A percentile compares a stretch with the other conserved stretches of the same genome.
Evolutionary conservation across 176 grass and related monocot species (phyloP).

Genomic region (Oryza longistaminata): DNA sequence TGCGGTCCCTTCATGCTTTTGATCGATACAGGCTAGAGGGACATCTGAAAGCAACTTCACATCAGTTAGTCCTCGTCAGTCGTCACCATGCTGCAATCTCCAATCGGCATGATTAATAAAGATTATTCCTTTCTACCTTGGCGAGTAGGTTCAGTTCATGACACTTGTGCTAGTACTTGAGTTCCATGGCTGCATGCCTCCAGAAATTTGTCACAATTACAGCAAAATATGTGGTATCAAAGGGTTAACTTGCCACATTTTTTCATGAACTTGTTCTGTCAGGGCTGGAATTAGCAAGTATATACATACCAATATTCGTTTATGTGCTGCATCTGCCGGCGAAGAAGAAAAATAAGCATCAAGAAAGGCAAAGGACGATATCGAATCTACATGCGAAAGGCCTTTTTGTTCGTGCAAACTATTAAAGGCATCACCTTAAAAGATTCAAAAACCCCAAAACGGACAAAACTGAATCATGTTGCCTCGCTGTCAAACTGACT

Average conservation of each 20-base stretch:
- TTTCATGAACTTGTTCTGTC: not conserved
- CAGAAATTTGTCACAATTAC: not conserved
- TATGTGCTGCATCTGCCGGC: slow-evolving; percentile 11
- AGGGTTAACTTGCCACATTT: not conserved
- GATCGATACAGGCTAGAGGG: not conserved
- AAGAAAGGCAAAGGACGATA: slow-evolving; percentile 6
- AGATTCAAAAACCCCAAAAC: slow-evolving; percentile 10
- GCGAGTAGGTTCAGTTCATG: slow-evolving; percentile 13
- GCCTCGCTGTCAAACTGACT: slow-evolving; percentile 18
- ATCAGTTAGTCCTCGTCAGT: not conserved
- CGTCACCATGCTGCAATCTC: not conserved
- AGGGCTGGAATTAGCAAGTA: not conserved
- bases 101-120: slow-evolving; percentile 4
- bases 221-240: not conserved
- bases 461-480: slow-evolving; percentile 31
- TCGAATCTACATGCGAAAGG: slow-evolving; percentile 26
- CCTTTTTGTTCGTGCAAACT: slow-evolving; percentile 9
- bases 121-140: slow-evolving; percentile 6
- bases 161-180: not conserved
- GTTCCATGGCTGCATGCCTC: not conserved
- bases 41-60: slow-evolving; percentile 19
- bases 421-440: slow-evolving; percentile 10
- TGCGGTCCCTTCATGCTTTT: not conserved
- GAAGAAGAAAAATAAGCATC: slow-evolving; percentile 7
- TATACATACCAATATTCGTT: not conserved